Conservation (phyloP, 1,284 basidiomycete species). For the Leccinum cinnamomeum region DNA sequence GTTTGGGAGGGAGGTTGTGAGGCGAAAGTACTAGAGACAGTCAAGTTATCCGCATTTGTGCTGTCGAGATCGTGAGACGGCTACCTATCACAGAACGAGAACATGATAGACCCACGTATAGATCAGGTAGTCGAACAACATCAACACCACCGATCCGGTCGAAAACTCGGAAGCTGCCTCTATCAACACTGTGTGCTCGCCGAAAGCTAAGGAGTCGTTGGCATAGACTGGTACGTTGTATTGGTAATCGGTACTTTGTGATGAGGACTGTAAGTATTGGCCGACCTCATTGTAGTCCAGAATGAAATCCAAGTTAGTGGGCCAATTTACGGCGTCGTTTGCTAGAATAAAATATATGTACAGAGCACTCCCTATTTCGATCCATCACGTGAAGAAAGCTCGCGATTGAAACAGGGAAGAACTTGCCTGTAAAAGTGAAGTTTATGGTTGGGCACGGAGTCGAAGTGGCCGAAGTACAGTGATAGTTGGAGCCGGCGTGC, state of each 20-base stretch:
- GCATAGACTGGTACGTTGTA: constrained; percentile 17
- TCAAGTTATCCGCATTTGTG: neutral
- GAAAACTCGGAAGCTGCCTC: too few relatives aligned
- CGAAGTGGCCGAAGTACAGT: neutral
- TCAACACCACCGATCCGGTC: constrained; percentile 5
- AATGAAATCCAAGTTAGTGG: constrained; percentile 12
- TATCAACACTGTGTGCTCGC: constrained; percentile 5
- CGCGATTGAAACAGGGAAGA: neutral
- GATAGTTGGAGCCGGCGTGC: neutral
- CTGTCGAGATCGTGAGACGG: neutral
- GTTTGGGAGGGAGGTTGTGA: too few relatives aligned
- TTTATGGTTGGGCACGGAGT: constrained; percentile 1
- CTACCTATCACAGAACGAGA: neutral
- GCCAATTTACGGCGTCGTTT: rapidly evolving
- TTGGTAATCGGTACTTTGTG: neutral
- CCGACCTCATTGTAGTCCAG: constrained; percentile 2
- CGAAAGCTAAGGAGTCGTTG: constrained; percentile 6
- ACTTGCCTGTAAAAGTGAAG: constrained; percentile 16
- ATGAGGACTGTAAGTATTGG: neutral
- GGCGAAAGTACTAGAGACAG: too few relatives aligned
- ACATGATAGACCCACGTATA: constrained; percentile 10
- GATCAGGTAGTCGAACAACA: constrained; percentile 19
- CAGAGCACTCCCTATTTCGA: constrained; percentile 12
- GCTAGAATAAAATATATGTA: constrained; percentile 23
- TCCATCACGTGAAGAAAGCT: neutral